These are phyloP conservation scores for Eucalyptus grandis DNA, from an alignment of 345 rosid genomes.

Conservation along the genomic window DNA sequence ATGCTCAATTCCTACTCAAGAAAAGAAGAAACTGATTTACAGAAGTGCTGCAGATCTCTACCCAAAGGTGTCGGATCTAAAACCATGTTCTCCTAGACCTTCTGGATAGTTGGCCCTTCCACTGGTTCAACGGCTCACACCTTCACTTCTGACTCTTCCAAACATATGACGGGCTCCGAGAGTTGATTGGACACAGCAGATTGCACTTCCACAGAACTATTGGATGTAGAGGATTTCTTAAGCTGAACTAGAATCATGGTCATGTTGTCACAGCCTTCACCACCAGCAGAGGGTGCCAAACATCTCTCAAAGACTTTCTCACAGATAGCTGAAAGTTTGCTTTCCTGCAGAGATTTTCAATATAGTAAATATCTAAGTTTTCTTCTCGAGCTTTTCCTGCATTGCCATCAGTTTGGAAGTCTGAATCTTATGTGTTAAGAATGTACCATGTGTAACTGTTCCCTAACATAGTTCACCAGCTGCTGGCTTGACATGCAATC, in stretches of 20 bases:
- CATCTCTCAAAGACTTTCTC: constrained; percentile 82
- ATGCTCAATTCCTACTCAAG: not conserved
- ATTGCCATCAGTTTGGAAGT: not conserved
- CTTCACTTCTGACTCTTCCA: not conserved
- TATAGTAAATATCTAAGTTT: not conserved
- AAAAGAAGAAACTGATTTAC: not conserved
- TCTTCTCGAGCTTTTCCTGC: not conserved
- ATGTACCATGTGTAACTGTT: constrained; percentile 53
- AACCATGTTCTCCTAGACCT: not conserved
- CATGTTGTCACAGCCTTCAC: constrained; percentile 99
- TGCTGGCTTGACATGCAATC: constrained; percentile 97
- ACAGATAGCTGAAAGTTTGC: constrained; percentile 70
- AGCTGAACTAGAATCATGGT: constrained; percentile 93
- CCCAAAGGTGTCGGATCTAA: not conserved
- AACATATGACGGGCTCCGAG: not conserved
- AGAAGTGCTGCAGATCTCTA: not conserved
- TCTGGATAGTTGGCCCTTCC: not conserved
- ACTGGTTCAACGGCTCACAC: not conserved
- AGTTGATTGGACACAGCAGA: not conserved
- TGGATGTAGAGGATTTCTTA: constrained; percentile 32
- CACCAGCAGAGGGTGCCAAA: constrained; percentile 83
- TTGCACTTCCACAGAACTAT: not conserved
- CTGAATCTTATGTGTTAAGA: no score
- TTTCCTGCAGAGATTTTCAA: constrained; percentile 47
- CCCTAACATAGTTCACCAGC: constrained; percentile 81